These are phyloP conservation scores for Setaria italica DNA, from an alignment of 202 grass and related monocot genomes.

Conservation along the genomic window DNA sequence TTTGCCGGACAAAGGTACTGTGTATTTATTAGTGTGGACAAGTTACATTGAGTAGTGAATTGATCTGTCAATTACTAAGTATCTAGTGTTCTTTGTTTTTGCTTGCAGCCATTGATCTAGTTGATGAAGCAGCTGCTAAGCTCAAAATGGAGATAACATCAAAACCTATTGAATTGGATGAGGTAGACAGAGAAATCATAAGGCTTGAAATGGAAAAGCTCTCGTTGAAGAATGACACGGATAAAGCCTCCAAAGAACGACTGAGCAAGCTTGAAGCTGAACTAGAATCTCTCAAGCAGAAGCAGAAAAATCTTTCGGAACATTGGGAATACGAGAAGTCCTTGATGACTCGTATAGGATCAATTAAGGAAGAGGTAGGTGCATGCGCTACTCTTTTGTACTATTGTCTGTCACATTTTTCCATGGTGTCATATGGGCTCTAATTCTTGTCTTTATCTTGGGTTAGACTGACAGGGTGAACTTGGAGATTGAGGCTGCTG, in stretches of 20 bases:
- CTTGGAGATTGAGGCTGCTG: slow-evolving; percentile 92
- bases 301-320: slow-evolving; percentile 76
- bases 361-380: slow-evolving; percentile 92
- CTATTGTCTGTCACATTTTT: slow-evolving; percentile 12
- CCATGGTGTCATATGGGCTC: neutral
- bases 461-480: slow-evolving; percentile 91
- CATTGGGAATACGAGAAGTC: slow-evolving; percentile 95
- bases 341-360: slow-evolving; percentile 84
- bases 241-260: slow-evolving; percentile 88
- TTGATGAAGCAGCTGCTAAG: slow-evolving; percentile 95
- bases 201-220: slow-evolving; percentile 99
- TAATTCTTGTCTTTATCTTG: slow-evolving; percentile 37
- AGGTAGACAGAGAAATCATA: slow-evolving; percentile 86
- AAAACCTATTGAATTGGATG: slow-evolving; percentile 93
- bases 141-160: slow-evolving; percentile 99
- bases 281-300: slow-evolving; percentile 80
- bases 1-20: slow-evolving; percentile 92
- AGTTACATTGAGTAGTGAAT: neutral
- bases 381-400: slow-evolving; percentile 26
- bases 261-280: slow-evolving; percentile 87
- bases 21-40: slow-evolving; percentile 13
- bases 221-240: slow-evolving; percentile 92
- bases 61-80: slow-evolving; percentile 23
- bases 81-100: slow-evolving; percentile 31
- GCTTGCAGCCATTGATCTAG: slow-evolving; percentile 89